Conservation (phyloP, 768 basidiomycete genomes). For the Tricholoma flavovirens region DNA sequence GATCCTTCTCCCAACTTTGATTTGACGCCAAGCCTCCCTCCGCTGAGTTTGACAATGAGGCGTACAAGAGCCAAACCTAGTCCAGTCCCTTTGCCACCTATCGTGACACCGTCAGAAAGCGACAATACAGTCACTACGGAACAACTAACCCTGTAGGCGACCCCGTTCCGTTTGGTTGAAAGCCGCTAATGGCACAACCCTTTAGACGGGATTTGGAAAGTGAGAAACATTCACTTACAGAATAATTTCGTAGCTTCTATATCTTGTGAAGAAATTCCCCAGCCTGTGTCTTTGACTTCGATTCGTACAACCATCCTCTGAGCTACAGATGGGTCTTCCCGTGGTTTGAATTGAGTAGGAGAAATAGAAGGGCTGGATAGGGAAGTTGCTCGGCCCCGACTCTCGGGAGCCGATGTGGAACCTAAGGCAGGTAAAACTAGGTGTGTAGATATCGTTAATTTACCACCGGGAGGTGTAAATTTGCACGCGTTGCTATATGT, state of each 20-base stretch:
- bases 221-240: conserved; percentile 29
- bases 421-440: conserved; percentile 29
- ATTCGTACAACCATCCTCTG: conserved; percentile 60
- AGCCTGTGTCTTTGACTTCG: conserved; percentile 62
- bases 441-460: conserved; percentile 50
- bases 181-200: conserved; percentile 31
- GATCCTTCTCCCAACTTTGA: conserved; percentile 52
- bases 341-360: no score
- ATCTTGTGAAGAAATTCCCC: conserved; percentile 55
- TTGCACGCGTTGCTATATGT: conserved; percentile 47
- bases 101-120: background rate
- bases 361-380: background rate
- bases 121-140: background rate
- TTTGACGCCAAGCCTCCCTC: conserved; percentile 46
- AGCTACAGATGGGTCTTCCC: conserved; percentile 5
- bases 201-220: background rate
- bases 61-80: conserved; percentile 53
- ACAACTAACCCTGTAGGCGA: conserved; percentile 23
- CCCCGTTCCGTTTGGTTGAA: conserved; percentile 59
- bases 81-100: conserved; percentile 43
- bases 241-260: conserved; percentile 55
- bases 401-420: background rate
- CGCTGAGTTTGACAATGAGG: conserved; percentile 51
- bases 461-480: conserved; percentile 51
- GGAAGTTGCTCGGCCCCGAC: background rate